Evolutionary conservation across 169 alveolate species (phyloP).

Genomic region (Toxoplasma gondii): DNA sequence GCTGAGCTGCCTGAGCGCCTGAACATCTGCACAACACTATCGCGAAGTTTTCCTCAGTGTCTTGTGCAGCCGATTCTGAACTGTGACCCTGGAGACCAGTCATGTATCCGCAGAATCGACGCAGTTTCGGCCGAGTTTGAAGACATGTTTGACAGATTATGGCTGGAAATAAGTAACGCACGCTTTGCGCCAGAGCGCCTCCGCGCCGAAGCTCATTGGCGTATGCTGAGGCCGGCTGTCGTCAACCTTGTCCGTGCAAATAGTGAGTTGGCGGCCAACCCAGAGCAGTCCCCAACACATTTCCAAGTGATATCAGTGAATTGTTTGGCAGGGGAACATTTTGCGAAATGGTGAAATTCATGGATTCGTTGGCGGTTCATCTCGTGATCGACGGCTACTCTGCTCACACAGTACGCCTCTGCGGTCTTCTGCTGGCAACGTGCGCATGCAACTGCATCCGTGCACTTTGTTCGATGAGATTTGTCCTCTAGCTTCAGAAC

Average conservation of each 20-base stretch:
- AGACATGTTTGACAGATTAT: constrained; percentile 7
- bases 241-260: not conserved
- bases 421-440: too few relatives aligned
- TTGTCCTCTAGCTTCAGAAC: too few relatives aligned
- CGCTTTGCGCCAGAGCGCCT: not conserved
- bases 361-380: too few relatives aligned
- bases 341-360: too few relatives aligned
- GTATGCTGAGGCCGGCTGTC: not conserved
- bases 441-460: too few relatives aligned
- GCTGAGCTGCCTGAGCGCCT: not conserved
- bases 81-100: not conserved
- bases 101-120: not conserved
- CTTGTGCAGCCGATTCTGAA: not conserved
- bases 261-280: not conserved
- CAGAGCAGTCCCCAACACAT: too few relatives aligned
- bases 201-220: constrained; percentile 33
- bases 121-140: not conserved
- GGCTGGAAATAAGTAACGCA: constrained; percentile 18
- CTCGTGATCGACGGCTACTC: too few relatives aligned
- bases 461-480: too few relatives aligned
- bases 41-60: not conserved
- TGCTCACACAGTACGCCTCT: too few relatives aligned
- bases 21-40: not conserved
- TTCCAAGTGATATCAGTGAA: too few relatives aligned
- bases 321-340: too few relatives aligned